Conservation (phyloP, 306 rosid species). For the Vigna angularis region DNA sequence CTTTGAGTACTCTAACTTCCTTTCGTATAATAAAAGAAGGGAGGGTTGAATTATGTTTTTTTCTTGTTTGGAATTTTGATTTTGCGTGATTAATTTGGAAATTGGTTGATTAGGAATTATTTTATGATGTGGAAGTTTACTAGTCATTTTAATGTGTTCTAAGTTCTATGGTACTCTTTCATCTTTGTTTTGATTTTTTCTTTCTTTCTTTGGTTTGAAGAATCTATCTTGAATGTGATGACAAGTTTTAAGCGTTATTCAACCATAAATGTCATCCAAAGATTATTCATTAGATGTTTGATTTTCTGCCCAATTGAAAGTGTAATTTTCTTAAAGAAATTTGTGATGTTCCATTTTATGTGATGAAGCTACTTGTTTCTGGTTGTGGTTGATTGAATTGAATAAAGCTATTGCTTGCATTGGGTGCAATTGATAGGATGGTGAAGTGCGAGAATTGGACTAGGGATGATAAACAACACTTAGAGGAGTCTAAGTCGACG, state of each 20-base stretch:
- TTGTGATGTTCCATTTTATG: background rate
- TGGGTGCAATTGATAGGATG: constrained; percentile 77
- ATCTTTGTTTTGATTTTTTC: background rate
- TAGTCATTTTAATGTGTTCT: background rate
- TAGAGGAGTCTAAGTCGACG: constrained; percentile 65
- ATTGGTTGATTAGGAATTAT: background rate
- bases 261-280: background rate
- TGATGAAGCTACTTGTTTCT: background rate
- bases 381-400: constrained; percentile 18
- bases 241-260: too few species aligned
- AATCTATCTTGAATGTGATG: background rate
- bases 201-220: background rate
- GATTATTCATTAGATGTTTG: background rate
- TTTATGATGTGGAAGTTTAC: background rate
- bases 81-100: background rate
- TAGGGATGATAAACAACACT: constrained; percentile 55
- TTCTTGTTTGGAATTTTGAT: background rate
- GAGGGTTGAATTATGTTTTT: too few species aligned
- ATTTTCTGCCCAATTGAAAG: background rate
- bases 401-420: constrained; percentile 43
- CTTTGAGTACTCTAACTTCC: too few species aligned
- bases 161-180: background rate
- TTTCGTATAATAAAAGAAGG: too few species aligned
- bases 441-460: constrained; percentile 94
- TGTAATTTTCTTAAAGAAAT: background rate